These are phyloP conservation scores for Oenanthe sinensis DNA, from an alignment of 129 eudicot genomes.

Conservation along the genomic window DNA sequence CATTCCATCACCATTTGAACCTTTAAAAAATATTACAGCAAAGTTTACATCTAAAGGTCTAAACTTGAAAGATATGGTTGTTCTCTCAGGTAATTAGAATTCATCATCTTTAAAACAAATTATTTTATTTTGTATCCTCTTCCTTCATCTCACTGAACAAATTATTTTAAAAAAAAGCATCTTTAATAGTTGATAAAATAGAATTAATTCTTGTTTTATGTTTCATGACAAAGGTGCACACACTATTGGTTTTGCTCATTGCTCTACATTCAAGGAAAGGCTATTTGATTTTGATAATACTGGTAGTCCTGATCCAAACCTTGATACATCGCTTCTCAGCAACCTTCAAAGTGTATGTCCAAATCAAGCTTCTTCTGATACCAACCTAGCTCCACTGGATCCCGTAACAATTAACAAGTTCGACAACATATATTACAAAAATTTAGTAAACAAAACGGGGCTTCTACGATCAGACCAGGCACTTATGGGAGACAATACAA, in stretches of 20 bases:
- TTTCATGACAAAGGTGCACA: slow-evolving; percentile 56
- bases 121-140: background rate
- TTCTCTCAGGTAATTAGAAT: slow-evolving; percentile 52
- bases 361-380: slow-evolving; percentile 48
- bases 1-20: slow-evolving; percentile 73
- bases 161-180: background rate
- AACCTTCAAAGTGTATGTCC: slow-evolving; percentile 54
- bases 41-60: slow-evolving; percentile 72
- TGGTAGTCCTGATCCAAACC: slow-evolving; percentile 60
- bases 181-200: background rate
- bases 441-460: slow-evolving; percentile 53
- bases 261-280: slow-evolving; percentile 54
- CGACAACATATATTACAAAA: slow-evolving; percentile 53
- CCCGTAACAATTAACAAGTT: slow-evolving; percentile 39
- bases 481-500: slow-evolving; percentile 49
- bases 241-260: slow-evolving; percentile 73
- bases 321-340: slow-evolving; percentile 45
- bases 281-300: slow-evolving; percentile 56
- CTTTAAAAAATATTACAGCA: slow-evolving; percentile 52
- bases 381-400: slow-evolving; percentile 58
- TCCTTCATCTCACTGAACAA: background rate
- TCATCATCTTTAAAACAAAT: too few relatives aligned
- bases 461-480: slow-evolving; percentile 66
- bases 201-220: background rate
- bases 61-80: slow-evolving; percentile 56